Conservation (phyloP, 805 yeast genomes). For the Sungouiozyma ichnusensis region DNA sequence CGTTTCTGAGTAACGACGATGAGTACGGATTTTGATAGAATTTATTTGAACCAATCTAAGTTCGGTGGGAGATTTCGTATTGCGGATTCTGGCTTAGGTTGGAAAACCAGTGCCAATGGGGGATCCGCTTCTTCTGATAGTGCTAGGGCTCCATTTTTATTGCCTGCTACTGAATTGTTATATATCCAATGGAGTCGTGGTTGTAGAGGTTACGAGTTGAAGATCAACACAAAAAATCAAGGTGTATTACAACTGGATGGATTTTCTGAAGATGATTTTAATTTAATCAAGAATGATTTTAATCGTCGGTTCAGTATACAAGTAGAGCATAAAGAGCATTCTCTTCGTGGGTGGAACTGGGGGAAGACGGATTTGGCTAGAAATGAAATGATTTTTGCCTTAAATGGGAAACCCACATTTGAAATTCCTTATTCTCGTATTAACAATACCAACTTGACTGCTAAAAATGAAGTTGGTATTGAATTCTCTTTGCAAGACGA, state of each 20-base stretch:
- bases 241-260: conserved; percentile 89
- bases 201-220: conserved; percentile 79
- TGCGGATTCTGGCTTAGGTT: conserved; percentile 94
- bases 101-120: conserved; percentile 56
- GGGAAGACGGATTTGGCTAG: conserved; percentile 88
- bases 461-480: conserved; percentile 86
- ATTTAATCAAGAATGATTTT: conserved; percentile 70
- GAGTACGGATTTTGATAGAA: conserved; percentile 75
- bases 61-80: conserved; percentile 83
- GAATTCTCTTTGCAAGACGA: conserved; percentile 60
- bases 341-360: conserved; percentile 99
- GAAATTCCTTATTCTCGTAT: conserved; percentile 80
- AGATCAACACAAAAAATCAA: conserved; percentile 78
- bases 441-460: conserved; percentile 77
- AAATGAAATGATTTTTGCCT: conserved; percentile 77
- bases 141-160: conserved; percentile 63
- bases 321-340: conserved; percentile 80
- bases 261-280: conserved; percentile 75
- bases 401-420: conserved; percentile 81
- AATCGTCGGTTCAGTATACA: conserved; percentile 63
- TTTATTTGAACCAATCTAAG: conserved; percentile 79
- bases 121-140: conserved; percentile 33
- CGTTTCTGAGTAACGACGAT: conserved; percentile 5
- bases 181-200: conserved; percentile 88
- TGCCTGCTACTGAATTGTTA: conserved; percentile 78